Evolutionary conservation across 106 monocot genomes (phyloP), one percentile per base, ranked within the genome.

Genomic region (Acorus calamus): DNA sequence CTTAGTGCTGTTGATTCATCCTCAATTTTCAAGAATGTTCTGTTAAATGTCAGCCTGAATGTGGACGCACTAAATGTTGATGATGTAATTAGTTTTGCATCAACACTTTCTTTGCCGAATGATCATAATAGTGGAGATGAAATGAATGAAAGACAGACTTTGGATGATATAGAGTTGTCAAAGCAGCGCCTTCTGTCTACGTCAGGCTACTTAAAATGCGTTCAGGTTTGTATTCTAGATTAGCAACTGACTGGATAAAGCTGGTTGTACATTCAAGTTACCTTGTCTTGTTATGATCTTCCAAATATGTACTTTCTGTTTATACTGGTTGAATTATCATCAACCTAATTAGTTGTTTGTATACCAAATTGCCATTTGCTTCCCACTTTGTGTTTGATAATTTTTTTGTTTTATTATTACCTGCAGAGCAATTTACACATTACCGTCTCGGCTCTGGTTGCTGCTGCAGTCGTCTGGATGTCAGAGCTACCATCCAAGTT

Each of bases 391-490:
- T 10, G 41, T 47, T 11, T 56, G 3, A 13, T 5, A 3, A 5
- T 43, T 11, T 55, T 71, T 46, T 62, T 65, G 43, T 47, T 14
- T 50, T 43, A 8, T 54, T 56, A 14, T 45, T 54, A 10, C 59
- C 52, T 84, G 75, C 86, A 98, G 96, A 85, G 71, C 74, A 98
- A 91, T 73, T 83, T 98, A 73, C 96, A 98, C 78, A 72, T 98
- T 56, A 76, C 91, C 62, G 91, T 98, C 55, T 72, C 87, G 47
- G 73, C 96, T 10, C 81, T 87, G 63, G 63, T 85, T 71, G 96
- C 96, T 76, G 76, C 87, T 80, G 84, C 87, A 49, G 76, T 81
- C 52, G 84, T 91, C 49, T 98, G 96, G 96, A 98, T 83, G 74
- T 79, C 87, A 55, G 83, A 83, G 53, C 66, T 98, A 53, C 96